These are phyloP conservation scores for Euphorbia peplus DNA, from an alignment of 345 rosid species.

Conservation along the genomic window DNA sequence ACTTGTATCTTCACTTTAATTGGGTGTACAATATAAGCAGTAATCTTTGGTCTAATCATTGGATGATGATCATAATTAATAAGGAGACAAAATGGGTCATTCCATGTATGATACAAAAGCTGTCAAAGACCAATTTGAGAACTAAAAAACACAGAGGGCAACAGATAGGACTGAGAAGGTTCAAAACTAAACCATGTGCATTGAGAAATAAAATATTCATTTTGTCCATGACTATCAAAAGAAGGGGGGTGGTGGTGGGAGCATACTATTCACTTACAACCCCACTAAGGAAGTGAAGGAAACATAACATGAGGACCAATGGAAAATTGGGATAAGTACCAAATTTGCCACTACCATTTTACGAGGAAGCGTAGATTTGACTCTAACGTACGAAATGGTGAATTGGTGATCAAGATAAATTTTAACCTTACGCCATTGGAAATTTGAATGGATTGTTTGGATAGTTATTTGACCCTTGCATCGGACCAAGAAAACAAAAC, in stretches of 20 bases:
- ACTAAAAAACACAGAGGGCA: conserved; percentile 14
- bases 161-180: conserved; percentile 27
- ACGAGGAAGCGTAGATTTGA: too few relatives aligned
- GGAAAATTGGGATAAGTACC: conserved; percentile 15
- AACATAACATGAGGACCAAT: conserved; percentile 36
- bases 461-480: too few relatives aligned
- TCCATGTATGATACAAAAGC: conserved; percentile 11
- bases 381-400: too few relatives aligned
- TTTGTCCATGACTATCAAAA: conserved; percentile 24
- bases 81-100: conserved; percentile 15
- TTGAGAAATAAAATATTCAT: conserved; percentile 31
- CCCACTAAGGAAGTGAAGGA: conserved; percentile 26
- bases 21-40: too few relatives aligned
- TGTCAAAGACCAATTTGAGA: not conserved
- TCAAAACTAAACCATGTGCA: conserved; percentile 39
- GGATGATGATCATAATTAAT: conserved; percentile 17
- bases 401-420: too few relatives aligned
- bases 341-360: too few relatives aligned
- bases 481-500: conserved; percentile 23
- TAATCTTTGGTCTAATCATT: too few relatives aligned
- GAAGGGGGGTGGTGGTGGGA: too few relatives aligned
- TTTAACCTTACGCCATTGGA: too few relatives aligned
- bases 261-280: conserved; percentile 16
- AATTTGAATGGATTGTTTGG: too few relatives aligned
- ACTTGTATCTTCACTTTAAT: too few relatives aligned